These are phyloP conservation scores for Fusarium camptoceras DNA, from an alignment of 2,329 filamentous ascomycete genomes.

Conservation along the genomic window DNA sequence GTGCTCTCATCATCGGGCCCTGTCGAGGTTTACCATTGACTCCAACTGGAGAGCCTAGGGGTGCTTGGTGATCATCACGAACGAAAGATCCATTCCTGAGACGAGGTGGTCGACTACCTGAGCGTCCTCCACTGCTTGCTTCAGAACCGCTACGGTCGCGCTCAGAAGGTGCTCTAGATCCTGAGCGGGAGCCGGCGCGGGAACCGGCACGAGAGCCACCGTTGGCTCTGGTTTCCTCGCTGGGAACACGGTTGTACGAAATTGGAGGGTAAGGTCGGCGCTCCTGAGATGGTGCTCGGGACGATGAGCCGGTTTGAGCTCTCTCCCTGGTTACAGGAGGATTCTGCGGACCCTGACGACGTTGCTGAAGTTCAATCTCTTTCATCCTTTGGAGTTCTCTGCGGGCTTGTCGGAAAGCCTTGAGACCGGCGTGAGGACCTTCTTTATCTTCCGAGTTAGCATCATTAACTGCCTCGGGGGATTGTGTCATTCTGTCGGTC, in stretches of 20 bases:
- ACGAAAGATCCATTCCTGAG: conserved; percentile 54
- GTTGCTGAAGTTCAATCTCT: conserved; percentile 62
- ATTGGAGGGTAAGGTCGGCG: conserved; percentile 54
- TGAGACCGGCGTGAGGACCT: conserved; percentile 62
- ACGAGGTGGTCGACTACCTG: conserved; percentile 55
- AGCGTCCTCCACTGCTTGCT: conserved; percentile 59
- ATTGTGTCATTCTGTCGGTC: conserved; percentile 25
- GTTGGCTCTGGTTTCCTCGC: conserved; percentile 55
- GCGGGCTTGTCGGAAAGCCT: conserved; percentile 68
- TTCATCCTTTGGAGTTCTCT: conserved; percentile 68
- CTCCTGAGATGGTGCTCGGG: conserved; percentile 58
- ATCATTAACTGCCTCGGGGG: conserved; percentile 32
- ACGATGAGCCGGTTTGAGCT: conserved; percentile 42
- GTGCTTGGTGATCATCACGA: conserved; percentile 53
- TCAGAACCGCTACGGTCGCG: conserved; percentile 68
- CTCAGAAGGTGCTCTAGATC: conserved; percentile 54
- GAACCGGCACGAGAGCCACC: conserved; percentile 31
- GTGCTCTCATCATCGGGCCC: conserved; percentile 55
- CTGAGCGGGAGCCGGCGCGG: conserved; percentile 37
- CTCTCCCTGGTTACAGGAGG: conserved; percentile 32
- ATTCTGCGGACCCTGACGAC: conserved; percentile 49
- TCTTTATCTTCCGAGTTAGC: conserved; percentile 51
- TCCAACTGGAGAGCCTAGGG: conserved; percentile 36
- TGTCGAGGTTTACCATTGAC: conserved; percentile 47
- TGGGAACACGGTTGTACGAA: conserved; percentile 59